Conservation (phyloP, 2,329 filamentous ascomycete genomes). For the Allantophomopsis cytisporea region DNA sequence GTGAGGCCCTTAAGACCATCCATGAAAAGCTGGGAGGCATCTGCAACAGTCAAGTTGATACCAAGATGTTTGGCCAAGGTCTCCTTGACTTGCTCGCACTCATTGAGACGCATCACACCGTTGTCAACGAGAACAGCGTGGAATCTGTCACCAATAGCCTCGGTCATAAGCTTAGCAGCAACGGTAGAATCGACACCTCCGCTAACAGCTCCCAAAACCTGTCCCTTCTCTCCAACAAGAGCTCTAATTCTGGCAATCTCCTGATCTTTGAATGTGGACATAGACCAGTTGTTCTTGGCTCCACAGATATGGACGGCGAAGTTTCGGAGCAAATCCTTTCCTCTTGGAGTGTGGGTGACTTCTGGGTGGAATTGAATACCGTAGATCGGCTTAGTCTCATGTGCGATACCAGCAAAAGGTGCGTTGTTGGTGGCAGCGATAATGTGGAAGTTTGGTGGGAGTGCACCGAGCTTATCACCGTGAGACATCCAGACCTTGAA, state of each 20-base stretch:
- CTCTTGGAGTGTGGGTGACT: conserved; percentile 58
- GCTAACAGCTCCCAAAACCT: conserved; percentile 66
- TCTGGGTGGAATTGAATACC: conserved; percentile 86
- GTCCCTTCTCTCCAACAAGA: conserved; percentile 68
- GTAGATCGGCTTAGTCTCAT: conserved; percentile 56
- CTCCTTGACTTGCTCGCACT: conserved; percentile 70
- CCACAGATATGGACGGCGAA: conserved; percentile 76
- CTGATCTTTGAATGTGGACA: conserved; percentile 69
- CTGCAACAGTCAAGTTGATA: conserved; percentile 81
- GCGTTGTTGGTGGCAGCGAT: conserved; percentile 68
- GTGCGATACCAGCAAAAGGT: conserved; percentile 68
- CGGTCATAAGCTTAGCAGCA: conserved; percentile 71
- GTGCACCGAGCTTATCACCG: conserved; percentile 65
- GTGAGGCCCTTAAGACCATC: conserved; percentile 57
- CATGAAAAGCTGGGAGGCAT: conserved; percentile 70
- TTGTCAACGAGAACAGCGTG: conserved; percentile 78
- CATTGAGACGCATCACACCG: conserved; percentile 72
- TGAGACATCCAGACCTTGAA: conserved; percentile 78
- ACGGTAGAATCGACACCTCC: conserved; percentile 89
- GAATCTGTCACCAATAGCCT: conserved; percentile 73
- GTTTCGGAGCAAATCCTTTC: conserved; percentile 62
- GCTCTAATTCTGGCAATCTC: conserved; percentile 71
- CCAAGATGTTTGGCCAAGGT: conserved; percentile 67
- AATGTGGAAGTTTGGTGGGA: conserved; percentile 60
- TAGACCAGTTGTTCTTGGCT: conserved; percentile 67